Percentiles rank a stretch among this genome's conserved stretches.
Evolutionary conservation across 2,329 filamentous ascomycete genomes (phyloP).

Genomic region (Ophiostoma sp.): DNA sequence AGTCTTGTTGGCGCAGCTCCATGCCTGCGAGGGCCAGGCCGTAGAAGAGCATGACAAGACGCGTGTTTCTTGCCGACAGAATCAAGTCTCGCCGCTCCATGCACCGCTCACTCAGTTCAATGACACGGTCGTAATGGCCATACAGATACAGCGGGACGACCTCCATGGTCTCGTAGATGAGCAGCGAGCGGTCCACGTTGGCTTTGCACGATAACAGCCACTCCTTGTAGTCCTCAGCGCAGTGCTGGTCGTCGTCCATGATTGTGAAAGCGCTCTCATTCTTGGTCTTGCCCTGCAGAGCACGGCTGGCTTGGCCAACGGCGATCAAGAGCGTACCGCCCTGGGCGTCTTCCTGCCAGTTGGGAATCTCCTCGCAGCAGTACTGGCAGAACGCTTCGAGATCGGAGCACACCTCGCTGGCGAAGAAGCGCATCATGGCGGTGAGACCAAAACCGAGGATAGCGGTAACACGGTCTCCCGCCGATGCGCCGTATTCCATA

Average conservation of each 20-base stretch:
- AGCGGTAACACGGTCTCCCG: slow-evolving; percentile 70
- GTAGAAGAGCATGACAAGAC: slow-evolving; percentile 60
- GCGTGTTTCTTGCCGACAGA: slow-evolving; percentile 61
- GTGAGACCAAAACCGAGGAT: slow-evolving; percentile 70
- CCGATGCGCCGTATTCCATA: slow-evolving; percentile 63
- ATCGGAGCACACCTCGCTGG: slow-evolving; percentile 67
- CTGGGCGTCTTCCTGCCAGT: slow-evolving; percentile 69
- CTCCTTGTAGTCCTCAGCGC: slow-evolving; percentile 57
- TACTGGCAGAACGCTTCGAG: slow-evolving; percentile 70
- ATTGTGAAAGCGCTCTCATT: slow-evolving; percentile 53
- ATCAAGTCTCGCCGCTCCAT: slow-evolving; percentile 50
- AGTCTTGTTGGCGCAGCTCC: slow-evolving; percentile 51
- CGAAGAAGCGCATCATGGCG: slow-evolving; percentile 67
- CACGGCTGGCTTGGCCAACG: slow-evolving; percentile 65
- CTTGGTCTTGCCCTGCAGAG: slow-evolving; percentile 72
- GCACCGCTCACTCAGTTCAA: slow-evolving; percentile 56
- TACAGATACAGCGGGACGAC: slow-evolving; percentile 63
- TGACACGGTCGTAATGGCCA: slow-evolving; percentile 61
- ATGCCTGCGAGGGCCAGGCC: slow-evolving; percentile 57
- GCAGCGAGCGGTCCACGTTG: slow-evolving; percentile 63
- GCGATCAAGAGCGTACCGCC: slow-evolving; percentile 70
- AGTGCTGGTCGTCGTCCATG: slow-evolving; percentile 68
- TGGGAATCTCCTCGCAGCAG: slow-evolving; percentile 70
- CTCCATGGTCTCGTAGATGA: slow-evolving; percentile 69
- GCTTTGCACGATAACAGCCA: slow-evolving; percentile 55